Conservation (phyloP, 768 basidiomycete species). For the Agrocybe praecox region DNA sequence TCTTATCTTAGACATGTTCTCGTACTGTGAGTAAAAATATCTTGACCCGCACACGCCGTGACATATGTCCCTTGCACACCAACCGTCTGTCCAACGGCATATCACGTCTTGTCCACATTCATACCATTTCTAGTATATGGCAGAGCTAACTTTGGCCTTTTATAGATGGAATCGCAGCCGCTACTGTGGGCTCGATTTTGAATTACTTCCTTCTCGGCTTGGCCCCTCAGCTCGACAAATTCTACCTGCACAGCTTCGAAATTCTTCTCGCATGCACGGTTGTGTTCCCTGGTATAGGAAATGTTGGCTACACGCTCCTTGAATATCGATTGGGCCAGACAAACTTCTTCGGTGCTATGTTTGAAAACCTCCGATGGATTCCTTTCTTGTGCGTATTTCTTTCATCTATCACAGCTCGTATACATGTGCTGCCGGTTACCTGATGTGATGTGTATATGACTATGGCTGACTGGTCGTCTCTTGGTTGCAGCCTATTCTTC, state of each 20-base stretch:
- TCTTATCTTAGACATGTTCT: constrained; percentile 44
- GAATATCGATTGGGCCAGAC: constrained; percentile 76
- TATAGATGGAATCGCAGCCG: constrained; percentile 66
- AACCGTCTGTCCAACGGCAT: constrained; percentile 1
- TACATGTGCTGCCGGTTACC: not conserved
- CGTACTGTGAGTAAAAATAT: constrained; percentile 37
- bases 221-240: constrained; percentile 65
- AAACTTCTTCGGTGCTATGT: constrained; percentile 45
- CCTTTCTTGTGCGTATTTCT: constrained; percentile 68
- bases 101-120: not conserved
- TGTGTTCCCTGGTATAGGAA: constrained; percentile 80
- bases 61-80: not conserved
- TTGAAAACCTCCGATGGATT: constrained; percentile 65
- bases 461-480: constrained; percentile 5
- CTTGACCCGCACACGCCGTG: constrained; percentile 10
- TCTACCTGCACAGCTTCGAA: constrained; percentile 81
- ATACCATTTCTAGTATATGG: not conserved
- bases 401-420: not conserved
- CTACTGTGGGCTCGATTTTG: constrained; percentile 63
- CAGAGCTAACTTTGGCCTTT: not conserved
- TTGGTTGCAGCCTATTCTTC: constrained; percentile 61
- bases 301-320: constrained; percentile 70
- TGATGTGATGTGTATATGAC: not conserved
- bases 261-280: constrained; percentile 77
- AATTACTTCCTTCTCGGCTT: constrained; percentile 81